Evolutionary conservation across 2,329 filamentous ascomycete genomes (phyloP).

Genomic region (Grosmannia clavigera): DNA sequence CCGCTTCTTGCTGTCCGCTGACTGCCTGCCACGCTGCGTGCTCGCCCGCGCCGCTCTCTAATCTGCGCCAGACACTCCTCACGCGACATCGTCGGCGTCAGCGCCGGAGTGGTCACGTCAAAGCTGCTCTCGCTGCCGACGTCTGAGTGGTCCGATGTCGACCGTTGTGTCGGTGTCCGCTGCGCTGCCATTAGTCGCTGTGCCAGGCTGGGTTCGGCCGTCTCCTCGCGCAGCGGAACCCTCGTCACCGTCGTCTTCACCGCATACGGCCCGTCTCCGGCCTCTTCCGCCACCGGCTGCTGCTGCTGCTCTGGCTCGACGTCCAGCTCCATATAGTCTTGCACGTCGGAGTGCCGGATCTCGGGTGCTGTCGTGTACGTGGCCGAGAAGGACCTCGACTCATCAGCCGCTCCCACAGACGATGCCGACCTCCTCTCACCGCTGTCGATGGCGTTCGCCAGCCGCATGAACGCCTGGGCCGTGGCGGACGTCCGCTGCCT

Average conservation of each 20-base stretch:
- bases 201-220: slow-evolving; percentile 28
- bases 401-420: background rate
- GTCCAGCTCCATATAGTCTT: background rate
- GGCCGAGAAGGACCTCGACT: background rate
- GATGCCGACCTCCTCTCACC: background rate
- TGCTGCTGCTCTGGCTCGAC: background rate
- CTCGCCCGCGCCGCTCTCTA: slow-evolving; percentile 56
- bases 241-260: slow-evolving; percentile 36
- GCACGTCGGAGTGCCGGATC: background rate
- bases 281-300: background rate
- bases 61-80: slow-evolving; percentile 69
- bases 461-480: background rate
- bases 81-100: slow-evolving; percentile 55
- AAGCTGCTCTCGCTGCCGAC: slow-evolving; percentile 27
- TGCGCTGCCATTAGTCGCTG: slow-evolving; percentile 25
- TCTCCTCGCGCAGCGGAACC: slow-evolving; percentile 38
- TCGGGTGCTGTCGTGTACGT: background rate
- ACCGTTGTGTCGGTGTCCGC: slow-evolving; percentile 24
- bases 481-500: background rate
- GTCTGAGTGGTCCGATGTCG: background rate
- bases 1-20: background rate
- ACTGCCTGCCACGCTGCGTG: slow-evolving; percentile 43
- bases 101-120: slow-evolving; percentile 40
- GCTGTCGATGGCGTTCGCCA: background rate
- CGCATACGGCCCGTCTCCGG: slow-evolving; percentile 25